phyloP scores from a whole-genome alignment of 1,139 yeast species.

The Saccharomycopsis hybrid region DNA sequence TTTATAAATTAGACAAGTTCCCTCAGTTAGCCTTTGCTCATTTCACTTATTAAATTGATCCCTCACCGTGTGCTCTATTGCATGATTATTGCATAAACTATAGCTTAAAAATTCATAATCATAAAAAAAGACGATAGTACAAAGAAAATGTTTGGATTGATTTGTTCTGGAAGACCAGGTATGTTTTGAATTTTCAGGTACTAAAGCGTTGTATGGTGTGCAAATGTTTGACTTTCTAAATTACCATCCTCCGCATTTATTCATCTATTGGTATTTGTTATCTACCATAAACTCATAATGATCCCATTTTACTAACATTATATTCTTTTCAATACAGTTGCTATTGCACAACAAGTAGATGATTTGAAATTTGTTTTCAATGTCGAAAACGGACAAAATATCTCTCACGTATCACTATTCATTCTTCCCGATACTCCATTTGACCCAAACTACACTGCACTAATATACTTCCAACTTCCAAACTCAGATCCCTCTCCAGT shows the following conservation, averaged over 20 bases:
- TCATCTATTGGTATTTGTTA: no score
- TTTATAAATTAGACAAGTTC: neutral
- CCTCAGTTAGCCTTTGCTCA: neutral
- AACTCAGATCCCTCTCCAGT: slow-evolving; percentile 28
- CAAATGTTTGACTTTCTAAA: no score
- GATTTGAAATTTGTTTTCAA: slow-evolving; percentile 54
- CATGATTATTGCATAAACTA: no score
- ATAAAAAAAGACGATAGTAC: no score
- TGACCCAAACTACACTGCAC: slow-evolving; percentile 69
- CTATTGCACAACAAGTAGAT: slow-evolving; percentile 56
- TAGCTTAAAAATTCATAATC: no score
- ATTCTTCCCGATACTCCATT: slow-evolving; percentile 61
- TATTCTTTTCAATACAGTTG: slow-evolving; percentile 26
- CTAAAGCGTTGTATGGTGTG: no score
- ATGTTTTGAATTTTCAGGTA: slow-evolving; percentile 14
- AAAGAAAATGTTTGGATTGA: slow-evolving; percentile 44
- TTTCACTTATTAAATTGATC: no score
- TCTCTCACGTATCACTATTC: slow-evolving; percentile 71
- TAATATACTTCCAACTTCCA: slow-evolving; percentile 85
- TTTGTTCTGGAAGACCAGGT: slow-evolving; percentile 49
- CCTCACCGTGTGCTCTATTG: no score
- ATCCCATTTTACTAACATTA: no score
- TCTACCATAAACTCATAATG: no score
- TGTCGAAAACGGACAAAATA: slow-evolving; percentile 53
- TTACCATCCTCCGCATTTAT: no score